A percentile compares a stretch with the other conserved stretches of the same genome.
These are phyloP conservation scores for Mortierella sp. DNA, from an alignment of 371 early-diverging fungal genomes.

Conservation along the genomic window DNA sequence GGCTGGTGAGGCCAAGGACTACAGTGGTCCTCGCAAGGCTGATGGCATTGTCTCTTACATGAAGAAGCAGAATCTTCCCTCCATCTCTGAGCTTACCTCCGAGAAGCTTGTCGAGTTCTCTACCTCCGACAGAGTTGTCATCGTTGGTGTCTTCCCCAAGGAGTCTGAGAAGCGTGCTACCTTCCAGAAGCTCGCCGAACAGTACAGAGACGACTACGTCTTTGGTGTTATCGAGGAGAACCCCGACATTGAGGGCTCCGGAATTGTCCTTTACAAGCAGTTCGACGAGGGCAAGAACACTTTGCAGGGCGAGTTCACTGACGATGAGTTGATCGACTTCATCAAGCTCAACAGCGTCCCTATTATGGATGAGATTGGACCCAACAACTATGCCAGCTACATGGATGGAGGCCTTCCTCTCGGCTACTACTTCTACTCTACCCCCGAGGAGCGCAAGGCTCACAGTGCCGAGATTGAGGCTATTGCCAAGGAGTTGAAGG, in stretches of 20 bases:
- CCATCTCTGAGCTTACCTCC: slow-evolving; percentile 75
- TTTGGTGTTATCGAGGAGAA: slow-evolving; percentile 82
- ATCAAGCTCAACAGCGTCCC: slow-evolving; percentile 85
- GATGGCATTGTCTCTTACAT: slow-evolving; percentile 89
- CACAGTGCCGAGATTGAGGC: slow-evolving; percentile 61
- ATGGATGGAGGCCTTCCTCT: slow-evolving; percentile 88
- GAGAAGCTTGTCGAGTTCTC: slow-evolving; percentile 81
- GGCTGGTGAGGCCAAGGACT: slow-evolving; percentile 77
- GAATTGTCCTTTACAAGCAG: slow-evolving; percentile 87
- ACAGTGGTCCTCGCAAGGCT: slow-evolving; percentile 87
- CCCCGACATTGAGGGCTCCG: slow-evolving; percentile 69
- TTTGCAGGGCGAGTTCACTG: slow-evolving; percentile 67
- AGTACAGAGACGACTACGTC: slow-evolving; percentile 83
- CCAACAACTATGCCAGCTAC: slow-evolving; percentile 87
- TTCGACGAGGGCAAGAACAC: slow-evolving; percentile 89
- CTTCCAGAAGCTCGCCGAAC: slow-evolving; percentile 77
- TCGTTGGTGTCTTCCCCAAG: slow-evolving; percentile 83
- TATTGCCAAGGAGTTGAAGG: slow-evolving; percentile 89
- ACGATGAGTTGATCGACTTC: slow-evolving; percentile 71
- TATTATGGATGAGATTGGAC: slow-evolving; percentile 90
- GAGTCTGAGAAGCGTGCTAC: slow-evolving; percentile 72
- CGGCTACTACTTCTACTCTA: slow-evolving; percentile 87
- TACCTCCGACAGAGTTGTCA: slow-evolving; percentile 85
- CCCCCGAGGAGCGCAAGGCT: slow-evolving; percentile 68
- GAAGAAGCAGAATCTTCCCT: slow-evolving; percentile 88